Evolutionary conservation across 495 filamentous ascomycete species (phyloP).

Genomic region (Aspergillus nidulans): DNA sequence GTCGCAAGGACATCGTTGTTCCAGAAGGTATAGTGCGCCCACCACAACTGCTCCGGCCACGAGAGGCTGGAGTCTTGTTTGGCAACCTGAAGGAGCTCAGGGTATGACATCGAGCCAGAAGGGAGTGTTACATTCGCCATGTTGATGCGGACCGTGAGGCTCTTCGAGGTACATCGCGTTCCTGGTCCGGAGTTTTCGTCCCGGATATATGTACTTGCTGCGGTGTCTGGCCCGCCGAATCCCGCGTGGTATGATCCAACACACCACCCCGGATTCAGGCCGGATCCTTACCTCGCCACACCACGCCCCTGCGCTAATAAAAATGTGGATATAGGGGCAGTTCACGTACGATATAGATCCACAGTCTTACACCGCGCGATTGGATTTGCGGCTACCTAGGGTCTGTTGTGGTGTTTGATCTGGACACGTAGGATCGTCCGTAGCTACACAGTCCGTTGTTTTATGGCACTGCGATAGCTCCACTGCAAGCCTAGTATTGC

Average conservation of each 20-base stretch:
- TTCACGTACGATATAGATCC: not conserved
- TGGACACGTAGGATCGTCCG: not conserved
- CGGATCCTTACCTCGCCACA: constrained; percentile 8
- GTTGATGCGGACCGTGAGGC: not conserved
- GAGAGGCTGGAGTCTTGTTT: constrained; percentile 85
- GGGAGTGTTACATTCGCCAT: constrained; percentile 18
- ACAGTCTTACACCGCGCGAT: not conserved
- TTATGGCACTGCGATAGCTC: not conserved
- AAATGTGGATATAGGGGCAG: not conserved
- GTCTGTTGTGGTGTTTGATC: not conserved
- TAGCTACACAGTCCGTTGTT: not conserved
- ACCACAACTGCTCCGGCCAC: constrained; percentile 79
- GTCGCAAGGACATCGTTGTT: constrained; percentile 93
- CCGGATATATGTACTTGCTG: not conserved
- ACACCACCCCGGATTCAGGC: constrained; percentile 22
- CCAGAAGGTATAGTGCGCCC: constrained; percentile 97
- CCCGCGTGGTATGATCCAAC: constrained; percentile 22
- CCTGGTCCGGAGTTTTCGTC: not conserved
- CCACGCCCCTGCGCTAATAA: not conserved
- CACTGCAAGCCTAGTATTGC: too few species aligned
- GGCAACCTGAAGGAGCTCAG: constrained; percentile 24
- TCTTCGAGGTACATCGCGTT: not conserved
- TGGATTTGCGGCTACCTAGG: not conserved
- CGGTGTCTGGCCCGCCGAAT: not conserved
- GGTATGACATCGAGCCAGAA: constrained; percentile 12